phyloP scores from a whole-genome alignment of 78 protist genomes.

The Bigelowiella natans region DNA sequence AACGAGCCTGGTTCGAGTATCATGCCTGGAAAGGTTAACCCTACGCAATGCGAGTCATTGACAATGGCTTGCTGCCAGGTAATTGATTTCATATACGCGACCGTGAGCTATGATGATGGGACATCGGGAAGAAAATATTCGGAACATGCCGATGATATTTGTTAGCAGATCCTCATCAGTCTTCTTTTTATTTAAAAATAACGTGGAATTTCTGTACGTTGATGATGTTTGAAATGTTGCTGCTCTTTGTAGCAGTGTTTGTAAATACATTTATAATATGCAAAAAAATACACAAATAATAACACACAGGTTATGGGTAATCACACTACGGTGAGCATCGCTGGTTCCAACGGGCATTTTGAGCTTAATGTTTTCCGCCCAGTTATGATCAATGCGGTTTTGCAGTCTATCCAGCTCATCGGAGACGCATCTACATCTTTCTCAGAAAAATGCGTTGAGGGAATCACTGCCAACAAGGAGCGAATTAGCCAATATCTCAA shows the following conservation, averaged over 20 bases:
- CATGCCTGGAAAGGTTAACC: constrained; percentile 90
- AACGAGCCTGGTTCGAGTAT: constrained; percentile 80
- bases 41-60: constrained; percentile 86
- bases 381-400: constrained; percentile 58
- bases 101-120: too few species aligned
- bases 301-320: constrained; percentile 93
- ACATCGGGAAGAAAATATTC: too few species aligned
- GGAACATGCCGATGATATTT: too few species aligned
- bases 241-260: not conserved
- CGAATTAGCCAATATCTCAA: not conserved
- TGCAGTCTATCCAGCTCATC: constrained; percentile 62
- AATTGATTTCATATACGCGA: too few species aligned
- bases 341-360: constrained; percentile 80
- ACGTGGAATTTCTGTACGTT: not conserved
- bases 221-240: not conserved
- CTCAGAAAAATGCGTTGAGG: constrained; percentile 62
- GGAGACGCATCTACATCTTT: constrained; percentile 65
- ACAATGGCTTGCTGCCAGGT: constrained; percentile 86
- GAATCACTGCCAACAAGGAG: constrained; percentile 60
- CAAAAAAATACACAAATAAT: too few species aligned
- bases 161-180: too few species aligned
- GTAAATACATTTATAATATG: too few species aligned
- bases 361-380: constrained; percentile 90
- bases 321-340: constrained; percentile 71
- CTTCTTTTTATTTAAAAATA: too few species aligned